phyloP scores from a whole-genome alignment of 1,284 basidiomycete species.

The Ganoderma lingzhi region DNA sequence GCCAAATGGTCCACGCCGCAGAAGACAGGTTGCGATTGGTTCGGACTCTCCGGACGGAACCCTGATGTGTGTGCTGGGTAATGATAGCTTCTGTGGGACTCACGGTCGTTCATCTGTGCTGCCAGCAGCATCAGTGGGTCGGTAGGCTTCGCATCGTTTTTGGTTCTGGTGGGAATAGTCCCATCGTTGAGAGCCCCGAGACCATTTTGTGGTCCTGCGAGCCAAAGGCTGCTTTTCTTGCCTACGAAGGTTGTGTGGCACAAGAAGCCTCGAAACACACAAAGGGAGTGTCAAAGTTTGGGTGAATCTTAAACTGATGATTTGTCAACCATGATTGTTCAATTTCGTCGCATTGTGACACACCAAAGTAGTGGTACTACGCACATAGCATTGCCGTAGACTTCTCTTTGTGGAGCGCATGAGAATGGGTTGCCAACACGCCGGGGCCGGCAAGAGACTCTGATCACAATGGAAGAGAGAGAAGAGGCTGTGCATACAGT shows the following conservation, averaged over 20 bases:
- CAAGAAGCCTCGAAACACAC: constrained; percentile 4
- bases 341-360: not conserved
- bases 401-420: not conserved
- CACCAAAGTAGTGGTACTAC: not conserved
- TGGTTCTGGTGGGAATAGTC: not conserved
- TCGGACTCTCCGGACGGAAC: not conserved
- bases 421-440: not conserved
- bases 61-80: not conserved
- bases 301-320: not conserved
- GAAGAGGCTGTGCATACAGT: not conserved
- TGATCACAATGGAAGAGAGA: not conserved
- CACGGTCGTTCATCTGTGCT: constrained; percentile 21
- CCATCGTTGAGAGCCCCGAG: constrained; percentile 15
- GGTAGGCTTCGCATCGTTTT: constrained; percentile 21
- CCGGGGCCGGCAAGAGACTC: not conserved
- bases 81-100: constrained; percentile 18
- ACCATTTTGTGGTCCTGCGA: constrained; percentile 17
- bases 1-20: constrained; percentile 3
- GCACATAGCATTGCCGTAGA: not conserved
- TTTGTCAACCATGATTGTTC: not conserved
- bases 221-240: constrained; percentile 18
- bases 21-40: constrained; percentile 11
- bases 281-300: constrained; percentile 6
- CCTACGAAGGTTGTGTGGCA: not conserved
- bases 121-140: constrained; percentile 13